A percentile compares a stretch with the other conserved stretches of the same genome.
phyloP scores from a whole-genome alignment of 2,329 filamentous ascomycete species.

The Epichloe festucae region DNA sequence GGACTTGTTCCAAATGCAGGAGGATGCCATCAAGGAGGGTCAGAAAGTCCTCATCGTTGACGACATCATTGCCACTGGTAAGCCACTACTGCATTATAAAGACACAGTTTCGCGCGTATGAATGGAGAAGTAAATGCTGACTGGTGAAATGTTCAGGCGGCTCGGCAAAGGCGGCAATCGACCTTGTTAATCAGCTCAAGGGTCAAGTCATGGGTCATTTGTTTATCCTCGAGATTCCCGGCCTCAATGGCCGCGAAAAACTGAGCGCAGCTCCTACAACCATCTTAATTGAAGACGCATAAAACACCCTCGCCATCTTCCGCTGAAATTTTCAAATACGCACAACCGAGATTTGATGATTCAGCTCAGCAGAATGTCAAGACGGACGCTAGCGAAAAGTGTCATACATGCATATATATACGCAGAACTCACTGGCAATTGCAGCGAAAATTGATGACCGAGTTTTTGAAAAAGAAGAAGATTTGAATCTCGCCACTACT shows the following conservation, averaged over 20 bases:
- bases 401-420: neutral
- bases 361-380: no score
- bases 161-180: conserved; percentile 75
- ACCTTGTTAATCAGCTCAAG: conserved; percentile 75
- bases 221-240: conserved; percentile 91
- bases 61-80: conserved; percentile 97
- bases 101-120: neutral
- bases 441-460: neutral
- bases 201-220: conserved; percentile 79
- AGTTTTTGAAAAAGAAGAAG: neutral
- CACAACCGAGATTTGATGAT: neutral
- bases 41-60: conserved; percentile 90
- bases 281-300: conserved; percentile 58
- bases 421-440: neutral
- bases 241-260: conserved; percentile 84
- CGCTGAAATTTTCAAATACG: neutral
- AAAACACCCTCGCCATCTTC: conserved; percentile 9
- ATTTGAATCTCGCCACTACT: neutral
- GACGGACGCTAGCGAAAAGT: neutral
- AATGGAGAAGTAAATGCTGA: neutral
- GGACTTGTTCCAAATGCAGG: conserved; percentile 94
- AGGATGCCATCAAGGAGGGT: conserved; percentile 67
- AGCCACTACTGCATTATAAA: conserved; percentile 19
- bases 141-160: conserved; percentile 48
- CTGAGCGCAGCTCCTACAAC: conserved; percentile 65